These are phyloP conservation scores for Colletotrichum gloeosporioides DNA, from an alignment of 2,329 filamentous ascomycete genomes.

Conservation along the genomic window DNA sequence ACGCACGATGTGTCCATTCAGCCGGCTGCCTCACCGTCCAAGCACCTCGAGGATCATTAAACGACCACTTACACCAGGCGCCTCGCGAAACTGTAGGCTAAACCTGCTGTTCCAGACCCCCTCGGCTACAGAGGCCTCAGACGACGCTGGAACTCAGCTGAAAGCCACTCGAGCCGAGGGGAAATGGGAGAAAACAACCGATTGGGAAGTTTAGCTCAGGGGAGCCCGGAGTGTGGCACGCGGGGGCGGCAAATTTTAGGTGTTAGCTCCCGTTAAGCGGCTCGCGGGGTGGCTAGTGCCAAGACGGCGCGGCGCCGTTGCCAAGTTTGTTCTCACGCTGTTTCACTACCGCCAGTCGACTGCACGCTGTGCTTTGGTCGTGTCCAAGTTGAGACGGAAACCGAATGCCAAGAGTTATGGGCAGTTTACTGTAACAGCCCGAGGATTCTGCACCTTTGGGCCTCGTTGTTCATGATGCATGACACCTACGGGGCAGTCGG, in stretches of 20 bases:
- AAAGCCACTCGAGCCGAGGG: neutral
- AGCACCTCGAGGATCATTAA: neutral
- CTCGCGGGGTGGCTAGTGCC: neutral
- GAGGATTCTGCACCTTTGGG: neutral
- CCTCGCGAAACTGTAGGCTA: neutral
- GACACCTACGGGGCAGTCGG: neutral
- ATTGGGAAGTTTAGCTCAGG: neutral
- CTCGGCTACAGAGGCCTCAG: neutral
- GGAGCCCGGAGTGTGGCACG: neutral
- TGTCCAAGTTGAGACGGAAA: neutral
- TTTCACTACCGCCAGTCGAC: neutral
- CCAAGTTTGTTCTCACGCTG: neutral
- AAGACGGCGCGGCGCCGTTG: neutral
- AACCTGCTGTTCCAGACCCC: neutral
- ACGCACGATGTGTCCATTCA: neutral
- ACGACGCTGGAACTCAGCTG: neutral
- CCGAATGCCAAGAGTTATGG: neutral
- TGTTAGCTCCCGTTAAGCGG: neutral
- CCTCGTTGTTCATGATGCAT: neutral
- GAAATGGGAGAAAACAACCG: neutral
- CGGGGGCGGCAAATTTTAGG: neutral
- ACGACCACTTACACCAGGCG: neutral
- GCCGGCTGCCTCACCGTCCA: neutral
- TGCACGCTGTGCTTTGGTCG: neutral
- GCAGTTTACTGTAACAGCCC: neutral